These are phyloP conservation scores for Pyrenopolyporus hunteri DNA, from an alignment of 495 filamentous ascomycete species.

Conservation along the genomic window DNA sequence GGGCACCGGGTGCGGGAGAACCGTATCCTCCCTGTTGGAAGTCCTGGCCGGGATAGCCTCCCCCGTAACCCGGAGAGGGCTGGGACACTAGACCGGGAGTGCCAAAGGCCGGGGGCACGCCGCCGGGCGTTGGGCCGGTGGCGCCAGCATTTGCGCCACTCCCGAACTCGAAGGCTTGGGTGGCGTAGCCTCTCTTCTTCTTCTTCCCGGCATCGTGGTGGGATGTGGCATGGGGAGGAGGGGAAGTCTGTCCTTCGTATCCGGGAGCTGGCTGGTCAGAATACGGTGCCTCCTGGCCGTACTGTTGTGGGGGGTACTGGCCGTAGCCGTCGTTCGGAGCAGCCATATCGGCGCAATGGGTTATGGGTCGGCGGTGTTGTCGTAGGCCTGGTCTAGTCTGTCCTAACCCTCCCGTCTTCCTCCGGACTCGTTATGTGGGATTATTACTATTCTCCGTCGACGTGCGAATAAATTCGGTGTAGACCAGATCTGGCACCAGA, in stretches of 20 bases:
- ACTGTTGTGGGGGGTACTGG: constrained; percentile 69
- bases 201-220: constrained; percentile 63
- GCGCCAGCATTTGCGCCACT: constrained; percentile 81
- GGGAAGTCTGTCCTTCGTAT: constrained; percentile 48
- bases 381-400: constrained; percentile 7
- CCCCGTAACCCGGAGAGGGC: constrained; percentile 56
- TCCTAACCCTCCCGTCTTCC: constrained; percentile 11
- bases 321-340: constrained; percentile 63
- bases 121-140: constrained; percentile 50
- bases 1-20: constrained; percentile 52
- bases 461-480: constrained; percentile 2
- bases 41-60: constrained; percentile 67
- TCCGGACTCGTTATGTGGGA: not conserved
- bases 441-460: not conserved
- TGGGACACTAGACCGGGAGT: constrained; percentile 46
- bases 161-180: constrained; percentile 91
- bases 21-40: constrained; percentile 61
- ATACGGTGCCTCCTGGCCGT: constrained; percentile 55
- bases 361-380: constrained; percentile 10
- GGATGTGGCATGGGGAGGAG: constrained; percentile 48
- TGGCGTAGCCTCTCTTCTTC: constrained; percentile 93
- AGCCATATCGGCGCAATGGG: constrained; percentile 53
- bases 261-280: constrained; percentile 41
- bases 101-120: constrained; percentile 31
- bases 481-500: not conserved